phyloP scores from a whole-genome alignment of 768 basidiomycete genomes.

The Gloeophyllum trabeum region DNA sequence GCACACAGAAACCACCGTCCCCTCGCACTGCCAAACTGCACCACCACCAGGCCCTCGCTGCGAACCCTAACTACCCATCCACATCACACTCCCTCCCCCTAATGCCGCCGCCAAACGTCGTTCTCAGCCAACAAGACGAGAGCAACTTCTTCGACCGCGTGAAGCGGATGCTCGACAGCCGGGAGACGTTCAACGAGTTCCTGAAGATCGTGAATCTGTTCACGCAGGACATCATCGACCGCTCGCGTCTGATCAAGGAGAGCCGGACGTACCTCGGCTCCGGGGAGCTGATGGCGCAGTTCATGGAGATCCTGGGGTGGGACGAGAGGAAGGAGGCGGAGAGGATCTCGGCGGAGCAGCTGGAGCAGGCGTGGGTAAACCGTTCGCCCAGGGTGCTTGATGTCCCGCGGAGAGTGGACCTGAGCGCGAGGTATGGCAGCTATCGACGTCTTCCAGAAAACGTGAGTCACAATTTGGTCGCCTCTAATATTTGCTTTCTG shows the following conservation, averaged over 20 bases:
- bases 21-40: no score
- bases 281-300: slow-evolving; percentile 68
- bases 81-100: no score
- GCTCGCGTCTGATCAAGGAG: slow-evolving; percentile 72
- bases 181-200: slow-evolving; percentile 87
- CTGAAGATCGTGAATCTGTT: slow-evolving; percentile 92
- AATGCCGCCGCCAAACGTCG: no score
- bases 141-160: slow-evolving; percentile 95
- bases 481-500: not conserved
- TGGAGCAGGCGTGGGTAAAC: slow-evolving; percentile 7
- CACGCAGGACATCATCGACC: slow-evolving; percentile 88
- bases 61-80: no score
- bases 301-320: slow-evolving; percentile 83
- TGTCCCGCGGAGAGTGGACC: slow-evolving; percentile 49
- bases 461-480: slow-evolving; percentile 53
- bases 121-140: no score
- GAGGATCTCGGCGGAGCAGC: slow-evolving; percentile 34
- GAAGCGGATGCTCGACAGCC: slow-evolving; percentile 55
- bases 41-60: no score
- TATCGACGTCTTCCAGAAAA: slow-evolving; percentile 75
- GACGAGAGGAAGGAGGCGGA: slow-evolving; percentile 63
- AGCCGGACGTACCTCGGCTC: slow-evolving; percentile 64
- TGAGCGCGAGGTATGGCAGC: slow-evolving; percentile 72
- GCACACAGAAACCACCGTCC: no score
- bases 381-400: slow-evolving; percentile 22